These are phyloP conservation scores for Leucocoprinus sp. DNA, from an alignment of 768 basidiomycete species.

Conservation along the genomic window DNA sequence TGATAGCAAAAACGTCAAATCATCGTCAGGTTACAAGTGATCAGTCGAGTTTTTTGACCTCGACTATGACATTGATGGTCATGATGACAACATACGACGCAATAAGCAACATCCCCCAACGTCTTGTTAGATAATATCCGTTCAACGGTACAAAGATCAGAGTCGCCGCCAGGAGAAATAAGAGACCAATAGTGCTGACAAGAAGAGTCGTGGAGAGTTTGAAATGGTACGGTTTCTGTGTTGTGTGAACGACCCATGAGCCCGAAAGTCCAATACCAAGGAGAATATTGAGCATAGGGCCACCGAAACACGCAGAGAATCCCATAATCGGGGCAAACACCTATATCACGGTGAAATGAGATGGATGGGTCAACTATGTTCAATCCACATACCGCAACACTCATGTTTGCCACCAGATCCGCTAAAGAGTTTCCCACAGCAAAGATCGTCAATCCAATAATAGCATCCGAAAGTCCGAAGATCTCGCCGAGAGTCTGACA, in stretches of 20 bases:
- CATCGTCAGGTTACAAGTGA: too few relatives aligned
- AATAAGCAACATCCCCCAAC: constrained; percentile 81
- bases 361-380: neutral
- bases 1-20: too few relatives aligned
- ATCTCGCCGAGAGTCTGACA: constrained; percentile 86
- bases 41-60: too few relatives aligned
- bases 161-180: constrained; percentile 66
- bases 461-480: constrained; percentile 93
- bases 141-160: constrained; percentile 82
- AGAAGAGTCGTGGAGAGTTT: constrained; percentile 77
- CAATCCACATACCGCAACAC: constrained; percentile 62
- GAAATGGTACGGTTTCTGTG: constrained; percentile 55
- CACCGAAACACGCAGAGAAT: constrained; percentile 91
- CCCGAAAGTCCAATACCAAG: constrained; percentile 91
- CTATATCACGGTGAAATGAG: constrained; percentile 22
- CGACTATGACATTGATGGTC: constrained; percentile 71
- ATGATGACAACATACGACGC: constrained; percentile 68
- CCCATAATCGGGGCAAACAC: constrained; percentile 91
- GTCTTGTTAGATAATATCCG: constrained; percentile 66
- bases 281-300: constrained; percentile 87
- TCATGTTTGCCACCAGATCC: constrained; percentile 95
- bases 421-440: constrained; percentile 95
- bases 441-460: constrained; percentile 94
- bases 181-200: constrained; percentile 77
- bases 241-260: constrained; percentile 69